phyloP scores from a whole-genome alignment of 2,329 filamentous ascomycete genomes.

The Diplodia sapinea region DNA sequence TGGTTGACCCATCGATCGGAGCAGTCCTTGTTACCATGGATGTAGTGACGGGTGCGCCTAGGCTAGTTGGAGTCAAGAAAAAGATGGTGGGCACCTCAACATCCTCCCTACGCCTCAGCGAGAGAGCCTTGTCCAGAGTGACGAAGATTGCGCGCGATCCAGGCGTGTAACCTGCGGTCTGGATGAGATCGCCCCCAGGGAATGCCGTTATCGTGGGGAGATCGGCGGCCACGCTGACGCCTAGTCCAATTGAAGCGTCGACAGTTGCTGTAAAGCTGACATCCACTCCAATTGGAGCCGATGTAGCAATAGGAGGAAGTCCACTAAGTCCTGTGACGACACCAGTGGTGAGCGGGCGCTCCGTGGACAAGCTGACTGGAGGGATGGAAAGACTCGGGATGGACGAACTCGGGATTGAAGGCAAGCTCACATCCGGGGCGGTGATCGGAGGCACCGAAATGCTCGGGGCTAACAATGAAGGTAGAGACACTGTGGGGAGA shows the following conservation, averaged over 20 bases:
- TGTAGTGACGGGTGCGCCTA: background rate
- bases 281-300: background rate
- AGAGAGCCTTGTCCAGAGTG: background rate
- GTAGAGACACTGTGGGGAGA: background rate
- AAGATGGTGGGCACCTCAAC: background rate
- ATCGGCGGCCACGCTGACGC: background rate
- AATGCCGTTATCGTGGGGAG: background rate
- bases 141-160: background rate
- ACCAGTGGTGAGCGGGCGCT: background rate
- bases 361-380: background rate
- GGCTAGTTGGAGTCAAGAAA: constrained; percentile 9
- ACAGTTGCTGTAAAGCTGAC: background rate
- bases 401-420: constrained; percentile 1
- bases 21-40: background rate
- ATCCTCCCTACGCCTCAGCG: background rate
- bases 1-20: background rate
- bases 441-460: background rate
- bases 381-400: constrained; percentile 8
- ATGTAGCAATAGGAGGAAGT: background rate
- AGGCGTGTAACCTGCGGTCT: constrained; percentile 14
- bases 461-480: background rate
- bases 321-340: background rate
- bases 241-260: constrained; percentile 9
- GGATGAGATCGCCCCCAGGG: background rate
- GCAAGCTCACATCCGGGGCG: background rate